Percentiles rank a stretch among this genome's conserved stretches.
These are phyloP conservation scores for Ambrosia trifida DNA, from an alignment of 129 eudicot species.

Conservation along the genomic window DNA sequence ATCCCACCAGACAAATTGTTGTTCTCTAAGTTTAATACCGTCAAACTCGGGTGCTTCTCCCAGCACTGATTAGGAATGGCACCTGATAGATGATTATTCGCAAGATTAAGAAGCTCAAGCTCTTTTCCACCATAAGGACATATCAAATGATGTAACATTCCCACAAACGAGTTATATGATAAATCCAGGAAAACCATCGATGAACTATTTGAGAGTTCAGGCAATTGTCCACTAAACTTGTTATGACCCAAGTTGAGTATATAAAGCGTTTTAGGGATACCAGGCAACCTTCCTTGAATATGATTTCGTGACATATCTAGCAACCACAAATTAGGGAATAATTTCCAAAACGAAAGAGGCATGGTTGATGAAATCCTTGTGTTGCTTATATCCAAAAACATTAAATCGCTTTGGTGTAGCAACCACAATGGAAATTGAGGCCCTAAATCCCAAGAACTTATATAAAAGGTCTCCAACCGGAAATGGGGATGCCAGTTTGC, in stretches of 20 bases:
- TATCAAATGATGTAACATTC: slow-evolving; percentile 28
- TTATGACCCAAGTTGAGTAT: slow-evolving; percentile 30
- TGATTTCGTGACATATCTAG: slow-evolving; percentile 37
- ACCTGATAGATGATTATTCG: slow-evolving; percentile 22
- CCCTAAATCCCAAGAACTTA: slow-evolving; percentile 1
- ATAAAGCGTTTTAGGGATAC: not conserved
- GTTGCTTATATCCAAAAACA: not conserved
- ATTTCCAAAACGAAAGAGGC: slow-evolving; percentile 21
- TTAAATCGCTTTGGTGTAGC: slow-evolving; percentile 1
- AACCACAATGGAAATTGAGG: slow-evolving; percentile 34
- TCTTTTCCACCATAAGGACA: not conserved
- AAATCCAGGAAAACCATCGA: slow-evolving; percentile 9
- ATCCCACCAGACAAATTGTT: slow-evolving; percentile 8
- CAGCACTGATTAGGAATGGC: not conserved
- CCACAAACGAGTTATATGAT: slow-evolving; percentile 32
- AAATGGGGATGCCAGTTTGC: not conserved
- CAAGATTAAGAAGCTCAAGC: slow-evolving; percentile 17
- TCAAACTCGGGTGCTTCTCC: not conserved
- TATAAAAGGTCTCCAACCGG: not conserved
- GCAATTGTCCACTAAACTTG: slow-evolving; percentile 32
- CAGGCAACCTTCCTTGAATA: slow-evolving; percentile 28
- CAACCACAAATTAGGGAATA: not conserved
- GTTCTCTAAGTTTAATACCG: not conserved
- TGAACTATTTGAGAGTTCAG: slow-evolving; percentile 5
- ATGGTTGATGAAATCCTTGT: slow-evolving; percentile 14